phyloP scores from a whole-genome alignment of 2,329 filamentous ascomycete genomes.

The Exophiala sp. region DNA sequence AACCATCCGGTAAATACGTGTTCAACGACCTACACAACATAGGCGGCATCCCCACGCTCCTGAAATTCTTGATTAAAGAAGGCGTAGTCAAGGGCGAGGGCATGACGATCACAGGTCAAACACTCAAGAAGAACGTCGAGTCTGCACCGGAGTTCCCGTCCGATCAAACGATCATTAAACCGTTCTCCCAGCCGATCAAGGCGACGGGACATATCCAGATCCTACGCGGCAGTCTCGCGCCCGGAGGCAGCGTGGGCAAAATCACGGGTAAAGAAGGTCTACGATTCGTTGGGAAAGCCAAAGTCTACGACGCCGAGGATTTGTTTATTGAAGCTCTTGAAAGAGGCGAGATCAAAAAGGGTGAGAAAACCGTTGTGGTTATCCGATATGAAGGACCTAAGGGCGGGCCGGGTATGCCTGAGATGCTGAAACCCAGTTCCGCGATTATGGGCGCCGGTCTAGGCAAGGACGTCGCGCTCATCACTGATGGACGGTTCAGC shows the following conservation, averaged over 20 bases:
- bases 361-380: slow-evolving; percentile 72
- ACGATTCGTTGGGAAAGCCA: slow-evolving; percentile 64
- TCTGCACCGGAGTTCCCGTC: slow-evolving; percentile 61
- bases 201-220: slow-evolving; percentile 70
- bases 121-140: slow-evolving; percentile 57
- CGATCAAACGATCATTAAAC: slow-evolving; percentile 66
- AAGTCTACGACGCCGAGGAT: slow-evolving; percentile 68
- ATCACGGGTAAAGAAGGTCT: slow-evolving; percentile 74
- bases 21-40: slow-evolving; percentile 57
- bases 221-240: slow-evolving; percentile 65
- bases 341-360: slow-evolving; percentile 66
- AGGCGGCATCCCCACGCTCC: slow-evolving; percentile 56
- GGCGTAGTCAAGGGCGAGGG: slow-evolving; percentile 58
- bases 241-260: slow-evolving; percentile 68
- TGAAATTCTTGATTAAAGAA: slow-evolving; percentile 58
- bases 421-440: slow-evolving; percentile 70
- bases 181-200: slow-evolving; percentile 67
- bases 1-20: slow-evolving; percentile 68
- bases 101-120: slow-evolving; percentile 60
- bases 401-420: slow-evolving; percentile 70
- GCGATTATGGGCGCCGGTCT: slow-evolving; percentile 72
- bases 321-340: slow-evolving; percentile 66
- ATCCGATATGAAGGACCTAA: slow-evolving; percentile 73
- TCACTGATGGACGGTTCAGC: slow-evolving; percentile 73
- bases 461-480: slow-evolving; percentile 65